Evolutionary conservation across 352 stramenopile genomes (phyloP).

Genomic region (Globisporangium carolinianum): DNA sequence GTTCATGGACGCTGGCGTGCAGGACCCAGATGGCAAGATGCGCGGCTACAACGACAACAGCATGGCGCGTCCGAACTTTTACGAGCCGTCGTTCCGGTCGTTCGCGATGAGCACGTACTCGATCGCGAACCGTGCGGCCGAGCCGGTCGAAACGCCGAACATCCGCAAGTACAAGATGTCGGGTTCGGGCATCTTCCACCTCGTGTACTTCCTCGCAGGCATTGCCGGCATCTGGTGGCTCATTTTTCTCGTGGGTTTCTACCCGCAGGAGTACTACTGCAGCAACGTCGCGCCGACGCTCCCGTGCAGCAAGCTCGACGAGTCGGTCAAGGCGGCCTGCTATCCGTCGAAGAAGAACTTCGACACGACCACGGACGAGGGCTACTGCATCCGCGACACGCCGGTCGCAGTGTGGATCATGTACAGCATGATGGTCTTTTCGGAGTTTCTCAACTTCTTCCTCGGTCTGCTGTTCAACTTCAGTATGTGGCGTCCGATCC

Average conservation of each 20-base stretch:
- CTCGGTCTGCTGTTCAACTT: conserved; percentile 87
- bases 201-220: conserved; percentile 77
- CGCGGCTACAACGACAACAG: conserved; percentile 74
- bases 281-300: conserved; percentile 63
- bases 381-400: conserved; percentile 74
- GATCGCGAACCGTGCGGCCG: conserved; percentile 81
- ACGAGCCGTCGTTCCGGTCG: conserved; percentile 85
- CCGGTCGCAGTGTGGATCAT: conserved; percentile 69
- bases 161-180: conserved; percentile 91
- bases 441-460: conserved; percentile 85
- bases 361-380: conserved; percentile 44
- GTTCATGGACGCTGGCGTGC: conserved; percentile 82
- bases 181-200: conserved; percentile 73
- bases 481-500: conserved; percentile 87
- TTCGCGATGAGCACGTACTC: conserved; percentile 88
- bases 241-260: conserved; percentile 73
- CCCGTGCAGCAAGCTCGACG: conserved; percentile 49
- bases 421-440: conserved; percentile 84
- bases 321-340: conserved; percentile 37
- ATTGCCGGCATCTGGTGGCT: conserved; percentile 71
- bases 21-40: conserved; percentile 81
- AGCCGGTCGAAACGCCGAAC: conserved; percentile 84
- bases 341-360: conserved; percentile 75
- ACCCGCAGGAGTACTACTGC: conserved; percentile 79
- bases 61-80: conserved; percentile 71